Percentiles rank a stretch among this genome's conserved stretches.
Evolutionary conservation across 208 protist species (phyloP).

Genomic region (Novymonas esmeraldas): DNA sequence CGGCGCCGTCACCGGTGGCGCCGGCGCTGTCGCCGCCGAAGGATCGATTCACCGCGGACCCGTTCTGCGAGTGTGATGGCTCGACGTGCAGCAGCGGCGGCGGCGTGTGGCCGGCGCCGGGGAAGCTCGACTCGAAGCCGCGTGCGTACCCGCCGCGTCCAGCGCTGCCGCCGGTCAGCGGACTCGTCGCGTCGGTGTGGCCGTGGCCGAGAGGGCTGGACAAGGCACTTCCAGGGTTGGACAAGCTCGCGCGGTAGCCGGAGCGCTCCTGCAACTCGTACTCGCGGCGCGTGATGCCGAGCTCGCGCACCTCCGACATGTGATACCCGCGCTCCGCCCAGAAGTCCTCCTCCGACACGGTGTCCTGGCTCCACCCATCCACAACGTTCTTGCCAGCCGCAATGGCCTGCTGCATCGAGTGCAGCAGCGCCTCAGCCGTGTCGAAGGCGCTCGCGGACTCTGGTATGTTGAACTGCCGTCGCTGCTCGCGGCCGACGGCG

Average conservation of each 20-base stretch:
- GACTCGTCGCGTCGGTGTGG: background rate
- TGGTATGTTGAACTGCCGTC: constrained; percentile 49
- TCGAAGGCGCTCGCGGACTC: constrained; percentile 69
- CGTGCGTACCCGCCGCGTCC: background rate
- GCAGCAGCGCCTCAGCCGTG: constrained; percentile 56
- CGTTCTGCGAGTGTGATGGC: background rate
- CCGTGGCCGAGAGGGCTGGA: constrained; percentile 3
- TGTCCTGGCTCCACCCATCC: constrained; percentile 35
- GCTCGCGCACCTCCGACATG: constrained; percentile 43
- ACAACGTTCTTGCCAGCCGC: constrained; percentile 22
- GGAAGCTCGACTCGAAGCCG: background rate
- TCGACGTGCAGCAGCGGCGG: no score
- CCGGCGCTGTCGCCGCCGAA: constrained; percentile 1
- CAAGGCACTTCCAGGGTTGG: constrained; percentile 10
- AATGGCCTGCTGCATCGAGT: constrained; percentile 35
- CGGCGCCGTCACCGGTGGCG: background rate
- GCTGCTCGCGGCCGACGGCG: constrained; percentile 60
- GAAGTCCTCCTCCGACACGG: constrained; percentile 56
- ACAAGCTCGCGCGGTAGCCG: background rate
- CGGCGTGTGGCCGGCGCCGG: background rate
- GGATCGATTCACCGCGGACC: background rate
- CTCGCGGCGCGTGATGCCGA: constrained; percentile 45
- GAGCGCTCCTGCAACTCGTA: constrained; percentile 49
- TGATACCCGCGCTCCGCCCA: constrained; percentile 73
- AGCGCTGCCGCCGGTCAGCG: background rate